Base-by-base conservation (phyloP, 441 rosid genomes). In the Mallotus repandus region DNA sequence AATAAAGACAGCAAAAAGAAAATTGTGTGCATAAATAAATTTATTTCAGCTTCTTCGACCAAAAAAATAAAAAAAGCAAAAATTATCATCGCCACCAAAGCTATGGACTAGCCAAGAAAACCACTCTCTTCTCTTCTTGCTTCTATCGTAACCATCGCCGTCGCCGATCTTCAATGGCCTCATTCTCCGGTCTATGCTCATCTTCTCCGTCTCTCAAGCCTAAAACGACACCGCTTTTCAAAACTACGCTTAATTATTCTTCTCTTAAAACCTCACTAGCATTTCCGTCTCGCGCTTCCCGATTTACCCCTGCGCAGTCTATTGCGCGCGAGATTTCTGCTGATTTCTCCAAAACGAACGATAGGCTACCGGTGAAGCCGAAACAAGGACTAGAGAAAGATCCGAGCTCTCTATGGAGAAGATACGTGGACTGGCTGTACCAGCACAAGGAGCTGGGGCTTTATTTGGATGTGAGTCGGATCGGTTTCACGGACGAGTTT, bases 391-490 rank as follows among this genome's bases (percentile, higher is more conserved):
- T 93, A 22, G 81, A 83, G 81, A 95, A 86, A 72, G 91, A 89
- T 70, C 89, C 92, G 0, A 68, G 63, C 53, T 79, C 79, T 59
- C 84, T 95, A 32, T 95, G 99, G 99, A 64, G 79, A 62, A 85
- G 99, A 59, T 93, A 93, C 84, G 88, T 91, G 13, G 99, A 93
- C 68, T 93, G 97, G 97, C 64, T 96, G 53, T 91, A 93, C 79
- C 97, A 91, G 83, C 93, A 96, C 73, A 93, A 91, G 86, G 98
- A 93, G 54, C 83, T 96, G 4, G 98, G 99, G 7, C 65, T 96
- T 77, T 91, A 84, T 73, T 73, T 96, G 15, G 99, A 96, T 61
- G 91, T 93, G 21, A 96, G 99, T 21, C 82, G 98, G 83, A 78
- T 93, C 66, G 97, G 97, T 53, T 93, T 96, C 78, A 80, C 91